phyloP scores from a whole-genome alignment of 2,329 filamentous ascomycete species.

The Claviceps capensis region DNA sequence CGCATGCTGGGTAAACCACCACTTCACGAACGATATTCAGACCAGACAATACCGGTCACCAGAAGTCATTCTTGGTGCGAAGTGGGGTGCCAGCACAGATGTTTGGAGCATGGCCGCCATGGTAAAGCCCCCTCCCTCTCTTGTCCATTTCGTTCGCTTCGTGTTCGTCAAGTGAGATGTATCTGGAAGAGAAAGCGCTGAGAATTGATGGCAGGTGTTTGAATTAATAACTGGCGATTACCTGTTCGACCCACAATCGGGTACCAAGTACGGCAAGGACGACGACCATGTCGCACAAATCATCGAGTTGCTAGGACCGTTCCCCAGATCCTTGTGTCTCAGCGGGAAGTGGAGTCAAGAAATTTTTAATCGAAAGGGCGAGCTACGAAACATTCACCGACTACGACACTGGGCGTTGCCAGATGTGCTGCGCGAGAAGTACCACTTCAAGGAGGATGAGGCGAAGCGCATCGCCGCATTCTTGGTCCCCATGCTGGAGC shows the following conservation, averaged over 20 bases:
- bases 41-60: slow-evolving; percentile 94
- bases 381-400: slow-evolving; percentile 92
- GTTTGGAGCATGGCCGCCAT: slow-evolving; percentile 99
- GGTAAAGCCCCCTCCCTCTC: slow-evolving; percentile 43
- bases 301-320: slow-evolving; percentile 87
- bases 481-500: slow-evolving; percentile 77
- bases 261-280: slow-evolving; percentile 98
- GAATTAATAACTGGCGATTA: slow-evolving; percentile 98
- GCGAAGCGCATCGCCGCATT: slow-evolving; percentile 68
- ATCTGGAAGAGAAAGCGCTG: background rate
- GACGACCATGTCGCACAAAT: slow-evolving; percentile 99
- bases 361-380: slow-evolving; percentile 96
- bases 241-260: slow-evolving; percentile 94
- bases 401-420: slow-evolving; percentile 90
- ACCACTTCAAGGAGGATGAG: slow-evolving; percentile 81
- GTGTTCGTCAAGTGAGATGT: background rate
- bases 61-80: slow-evolving; percentile 89
- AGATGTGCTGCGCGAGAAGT: slow-evolving; percentile 90
- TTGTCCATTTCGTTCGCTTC: background rate
- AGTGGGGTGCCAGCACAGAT: slow-evolving; percentile 99
- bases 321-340: slow-evolving; percentile 83
- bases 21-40: slow-evolving; percentile 99
- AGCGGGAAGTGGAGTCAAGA: slow-evolving; percentile 96
- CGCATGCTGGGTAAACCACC: slow-evolving; percentile 96
- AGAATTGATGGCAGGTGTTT: slow-evolving; percentile 52